These are phyloP conservation scores for Gryganskiella cystojenkinii DNA, from an alignment of 192 early-diverging fungal genomes.

Conservation along the genomic window DNA sequence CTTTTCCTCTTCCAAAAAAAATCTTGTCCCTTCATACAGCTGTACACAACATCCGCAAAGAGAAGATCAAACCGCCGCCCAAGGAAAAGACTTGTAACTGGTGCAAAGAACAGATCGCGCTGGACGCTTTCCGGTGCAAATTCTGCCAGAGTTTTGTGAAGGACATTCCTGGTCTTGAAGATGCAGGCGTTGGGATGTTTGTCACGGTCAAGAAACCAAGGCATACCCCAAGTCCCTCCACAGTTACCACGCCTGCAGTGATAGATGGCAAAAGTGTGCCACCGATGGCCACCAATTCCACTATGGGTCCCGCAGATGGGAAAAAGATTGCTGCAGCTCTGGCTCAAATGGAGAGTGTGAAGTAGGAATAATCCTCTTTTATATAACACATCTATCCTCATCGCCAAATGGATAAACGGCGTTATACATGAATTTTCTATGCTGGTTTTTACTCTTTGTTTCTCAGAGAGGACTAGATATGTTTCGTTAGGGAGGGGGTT, in stretches of 20 bases:
- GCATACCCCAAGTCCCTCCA: not conserved
- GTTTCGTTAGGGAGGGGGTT: too few relatives aligned
- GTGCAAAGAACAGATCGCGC: conserved; percentile 38
- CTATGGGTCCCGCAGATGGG: conserved; percentile 9
- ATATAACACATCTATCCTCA: too few relatives aligned
- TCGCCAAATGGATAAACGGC: too few relatives aligned
- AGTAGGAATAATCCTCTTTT: too few relatives aligned
- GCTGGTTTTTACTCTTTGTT: too few relatives aligned
- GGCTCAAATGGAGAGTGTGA: not conserved
- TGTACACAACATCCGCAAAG: conserved; percentile 31
- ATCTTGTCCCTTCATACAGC: too few relatives aligned
- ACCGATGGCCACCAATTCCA: not conserved
- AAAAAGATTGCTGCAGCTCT: conserved; percentile 17
- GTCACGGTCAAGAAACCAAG: conserved; percentile 26
- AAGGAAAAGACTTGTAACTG: conserved; percentile 51
- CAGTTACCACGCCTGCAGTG: not conserved
- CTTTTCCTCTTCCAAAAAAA: not conserved
- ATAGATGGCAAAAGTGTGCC: not conserved
- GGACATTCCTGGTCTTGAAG: conserved; percentile 43
- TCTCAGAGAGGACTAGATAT: too few relatives aligned
- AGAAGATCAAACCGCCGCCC: conserved; percentile 35
- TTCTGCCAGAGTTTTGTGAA: conserved; percentile 53
- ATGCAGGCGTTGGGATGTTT: conserved; percentile 41
- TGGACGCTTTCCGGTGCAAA: conserved; percentile 50
- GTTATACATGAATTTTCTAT: too few relatives aligned